These are phyloP conservation scores for Hericium alpestre DNA, from an alignment of 768 basidiomycete species.

Conservation along the genomic window DNA sequence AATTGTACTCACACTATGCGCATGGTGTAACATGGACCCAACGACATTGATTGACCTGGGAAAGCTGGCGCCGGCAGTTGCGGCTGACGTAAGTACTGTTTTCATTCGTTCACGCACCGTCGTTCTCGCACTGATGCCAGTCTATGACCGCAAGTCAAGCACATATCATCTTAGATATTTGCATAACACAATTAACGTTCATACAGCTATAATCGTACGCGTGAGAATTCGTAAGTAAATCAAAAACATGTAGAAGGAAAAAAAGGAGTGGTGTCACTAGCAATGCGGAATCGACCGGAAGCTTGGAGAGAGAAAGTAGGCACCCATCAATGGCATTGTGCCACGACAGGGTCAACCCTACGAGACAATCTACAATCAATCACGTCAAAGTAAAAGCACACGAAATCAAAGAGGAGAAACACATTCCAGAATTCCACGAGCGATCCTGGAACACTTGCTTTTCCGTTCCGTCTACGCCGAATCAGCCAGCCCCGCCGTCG, in stretches of 20 bases:
- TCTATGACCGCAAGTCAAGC: too few relatives aligned
- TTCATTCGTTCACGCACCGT: too few relatives aligned
- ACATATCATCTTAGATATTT: neutral
- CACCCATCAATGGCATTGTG: neutral
- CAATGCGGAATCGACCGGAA: neutral
- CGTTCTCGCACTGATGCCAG: too few relatives aligned
- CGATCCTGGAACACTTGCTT: neutral
- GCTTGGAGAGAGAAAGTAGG: neutral
- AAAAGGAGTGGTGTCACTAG: neutral
- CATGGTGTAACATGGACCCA: too few relatives aligned
- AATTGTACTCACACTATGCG: too few relatives aligned
- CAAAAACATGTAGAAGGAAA: neutral
- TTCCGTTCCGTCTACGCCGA: neutral
- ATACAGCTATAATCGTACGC: neutral
- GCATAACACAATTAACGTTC: neutral
- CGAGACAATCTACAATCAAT: neutral
- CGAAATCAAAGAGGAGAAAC: neutral
- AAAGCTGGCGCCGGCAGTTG: too few relatives aligned
- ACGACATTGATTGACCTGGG: too few relatives aligned
- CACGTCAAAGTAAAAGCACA: neutral
- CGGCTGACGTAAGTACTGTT: too few relatives aligned
- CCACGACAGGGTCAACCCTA: neutral
- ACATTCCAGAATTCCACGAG: neutral
- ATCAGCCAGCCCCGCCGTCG: slow-evolving; percentile 7
- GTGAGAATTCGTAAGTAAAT: neutral